Conservation (phyloP, 768 basidiomycete species). For the Agrocybe praecox region DNA sequence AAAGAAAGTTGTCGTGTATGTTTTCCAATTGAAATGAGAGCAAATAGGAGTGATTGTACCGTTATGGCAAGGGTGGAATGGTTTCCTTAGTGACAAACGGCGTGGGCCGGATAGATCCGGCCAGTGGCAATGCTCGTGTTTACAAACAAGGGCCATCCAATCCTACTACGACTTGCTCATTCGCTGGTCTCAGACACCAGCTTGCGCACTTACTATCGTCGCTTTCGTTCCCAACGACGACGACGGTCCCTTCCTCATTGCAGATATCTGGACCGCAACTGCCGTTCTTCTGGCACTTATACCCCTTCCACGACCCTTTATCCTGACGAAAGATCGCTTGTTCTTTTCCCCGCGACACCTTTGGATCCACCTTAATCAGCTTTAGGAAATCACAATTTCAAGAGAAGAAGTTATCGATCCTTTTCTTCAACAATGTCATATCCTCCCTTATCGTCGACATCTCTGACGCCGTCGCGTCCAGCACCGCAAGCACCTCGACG, state of each 20-base stretch:
- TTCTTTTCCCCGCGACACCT: constrained; percentile 12
- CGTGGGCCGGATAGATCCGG: constrained; percentile 24
- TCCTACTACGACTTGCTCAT: constrained; percentile 5
- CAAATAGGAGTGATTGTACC: too few relatives aligned
- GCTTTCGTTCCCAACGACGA: constrained; percentile 15
- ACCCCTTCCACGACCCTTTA: constrained; percentile 6
- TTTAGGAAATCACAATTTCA: constrained; percentile 6
- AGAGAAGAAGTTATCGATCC: background rate
- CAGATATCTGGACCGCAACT: background rate
- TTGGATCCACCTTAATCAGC: constrained; percentile 13
- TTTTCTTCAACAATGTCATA: constrained; percentile 31
- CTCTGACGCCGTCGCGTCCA: constrained; percentile 76
- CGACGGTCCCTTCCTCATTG: background rate
- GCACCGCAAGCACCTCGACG: constrained; percentile 73
- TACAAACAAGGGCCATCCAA: constrained; percentile 21
- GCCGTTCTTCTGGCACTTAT: constrained; percentile 1
- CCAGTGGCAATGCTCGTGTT: constrained; percentile 16
- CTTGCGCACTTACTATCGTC: constrained; percentile 6
- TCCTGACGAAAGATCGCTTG: constrained; percentile 12
- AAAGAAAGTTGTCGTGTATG: background rate
- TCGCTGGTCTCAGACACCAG: constrained; percentile 18
- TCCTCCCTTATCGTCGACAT: constrained; percentile 45
- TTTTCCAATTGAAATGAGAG: background rate
- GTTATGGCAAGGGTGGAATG: background rate
- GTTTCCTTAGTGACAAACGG: constrained; percentile 19